Base-by-base conservation (phyloP, 2,329 filamentous ascomycete genomes). In the Fulvia fulva region DNA sequence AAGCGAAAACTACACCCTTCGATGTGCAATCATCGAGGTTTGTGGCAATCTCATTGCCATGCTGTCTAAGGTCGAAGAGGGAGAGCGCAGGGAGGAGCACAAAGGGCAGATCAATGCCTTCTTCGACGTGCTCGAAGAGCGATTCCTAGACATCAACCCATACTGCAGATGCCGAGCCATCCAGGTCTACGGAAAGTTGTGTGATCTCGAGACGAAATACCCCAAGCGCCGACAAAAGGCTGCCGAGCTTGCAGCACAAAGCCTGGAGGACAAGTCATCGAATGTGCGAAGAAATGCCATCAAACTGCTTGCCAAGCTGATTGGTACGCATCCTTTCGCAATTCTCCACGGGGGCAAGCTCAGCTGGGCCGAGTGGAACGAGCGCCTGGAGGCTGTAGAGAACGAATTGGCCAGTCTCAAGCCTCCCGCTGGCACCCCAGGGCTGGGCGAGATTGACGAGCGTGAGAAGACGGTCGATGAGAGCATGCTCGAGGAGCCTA, bases 261-360 rank as follows among this genome's bases (percentile, higher is more conserved):
- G 93, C 73, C 80, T 99, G 2, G 90, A 97, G 73, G 95, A 99
- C 77, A 97, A 96, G 80, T 97, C 93, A 77, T 99, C 94, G 75
- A 96, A 97, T 68, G 94, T 99, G 30, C 84, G 94, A 61, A 85
- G 92, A 58, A 97, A 97, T 72, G 92, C 94, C 2, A 94, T 99
- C 72, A 97, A 96, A 74, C 78, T 99, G 6, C 81, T 99, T 1
- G 89, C 87, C 5, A 89, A 89, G 45, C 80, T 99, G 6, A 90
- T 99, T 67, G 91, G 92, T 62, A 97, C 92, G 0, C 94, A 99
- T 73, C 94, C 94, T 1, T 99, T 97, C 68, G 91, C 89, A 37
- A 86, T 92, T 19, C 87, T 97, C 78, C 91, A 97, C 68, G 92
- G 91, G 22, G 91, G 91, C 0, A 87, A 94, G 67, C 83, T 99